A percentile compares a stretch with the other conserved stretches of the same genome.
Evolutionary conservation across 2,329 filamentous ascomycete species (phyloP).

Genomic region (Cladosporium sp.): DNA sequence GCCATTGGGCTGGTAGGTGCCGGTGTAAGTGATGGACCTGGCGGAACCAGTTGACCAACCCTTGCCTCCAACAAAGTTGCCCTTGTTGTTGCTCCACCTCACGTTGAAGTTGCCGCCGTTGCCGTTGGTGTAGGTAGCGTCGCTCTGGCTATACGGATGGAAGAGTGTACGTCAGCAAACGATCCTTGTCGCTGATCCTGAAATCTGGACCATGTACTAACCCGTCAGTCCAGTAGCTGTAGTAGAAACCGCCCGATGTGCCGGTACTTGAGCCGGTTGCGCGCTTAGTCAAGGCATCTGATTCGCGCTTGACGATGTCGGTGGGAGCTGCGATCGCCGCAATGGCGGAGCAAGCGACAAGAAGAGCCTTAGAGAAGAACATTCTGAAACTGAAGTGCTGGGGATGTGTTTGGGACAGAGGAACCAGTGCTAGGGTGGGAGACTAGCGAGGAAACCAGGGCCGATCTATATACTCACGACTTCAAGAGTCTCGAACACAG

Average conservation of each 20-base stretch:
- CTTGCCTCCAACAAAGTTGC: conserved; percentile 55
- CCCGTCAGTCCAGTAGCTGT: conserved; percentile 57
- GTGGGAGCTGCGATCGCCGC: conserved; percentile 15
- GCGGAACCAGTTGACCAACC: conserved; percentile 10
- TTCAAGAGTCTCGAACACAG: conserved; percentile 11
- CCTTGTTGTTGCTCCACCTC: conserved; percentile 45
- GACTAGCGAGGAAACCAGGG: neutral
- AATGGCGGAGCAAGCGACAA: conserved; percentile 17
- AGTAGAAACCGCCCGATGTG: conserved; percentile 59
- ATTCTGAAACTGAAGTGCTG: conserved; percentile 9
- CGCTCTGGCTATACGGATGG: conserved; percentile 43
- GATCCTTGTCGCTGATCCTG: neutral
- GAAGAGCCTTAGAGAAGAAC: conserved; percentile 17
- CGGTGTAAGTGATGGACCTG: conserved; percentile 52
- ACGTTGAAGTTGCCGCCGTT: conserved; percentile 49
- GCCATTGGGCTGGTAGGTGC: conserved; percentile 48
- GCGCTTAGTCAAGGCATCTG: conserved; percentile 16
- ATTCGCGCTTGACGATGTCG: conserved; percentile 12
- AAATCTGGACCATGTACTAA: neutral
- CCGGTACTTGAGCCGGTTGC: conserved; percentile 50
- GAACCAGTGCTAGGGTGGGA: neutral
- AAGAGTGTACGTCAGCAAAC: neutral
- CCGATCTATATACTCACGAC: conserved; percentile 16
- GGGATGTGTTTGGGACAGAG: conserved; percentile 11
- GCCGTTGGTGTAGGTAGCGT: conserved; percentile 57